A percentile compares a stretch with the other conserved stretches of the same genome.
phyloP scores from a whole-genome alignment of 257 asterid genomes.

The Penstemon barbatus region DNA sequence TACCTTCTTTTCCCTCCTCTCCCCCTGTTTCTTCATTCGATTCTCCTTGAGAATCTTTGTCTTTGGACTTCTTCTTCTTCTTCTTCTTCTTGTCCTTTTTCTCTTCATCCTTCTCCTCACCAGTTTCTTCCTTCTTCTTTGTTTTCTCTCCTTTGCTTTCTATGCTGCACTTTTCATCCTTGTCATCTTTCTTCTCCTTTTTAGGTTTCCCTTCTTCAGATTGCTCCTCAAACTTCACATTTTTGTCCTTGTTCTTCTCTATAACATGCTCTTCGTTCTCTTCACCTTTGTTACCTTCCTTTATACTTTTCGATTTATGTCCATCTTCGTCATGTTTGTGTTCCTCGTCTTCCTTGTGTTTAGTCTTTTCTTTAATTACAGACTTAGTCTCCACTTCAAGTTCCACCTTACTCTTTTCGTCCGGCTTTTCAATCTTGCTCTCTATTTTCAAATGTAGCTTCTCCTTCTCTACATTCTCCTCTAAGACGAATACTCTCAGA shows the following conservation, averaged over 20 bases:
- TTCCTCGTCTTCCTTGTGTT: slow-evolving; percentile 29
- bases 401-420: slow-evolving; percentile 45
- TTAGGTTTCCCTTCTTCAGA: slow-evolving; percentile 26
- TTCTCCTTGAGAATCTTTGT: slow-evolving; percentile 16
- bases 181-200: slow-evolving; percentile 23
- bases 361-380: slow-evolving; percentile 34
- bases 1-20: slow-evolving; percentile 24
- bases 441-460: slow-evolving; percentile 48
- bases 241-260: slow-evolving; percentile 21
- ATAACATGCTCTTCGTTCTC: slow-evolving; percentile 8
- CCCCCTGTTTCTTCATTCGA: slow-evolving; percentile 14
- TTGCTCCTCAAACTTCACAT: slow-evolving; percentile 22
- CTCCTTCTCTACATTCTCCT: slow-evolving; percentile 48
- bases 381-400: slow-evolving; percentile 46
- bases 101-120: slow-evolving; percentile 16
- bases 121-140: slow-evolving; percentile 11
- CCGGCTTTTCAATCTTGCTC: slow-evolving; percentile 36
- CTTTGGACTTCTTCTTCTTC: slow-evolving; percentile 13
- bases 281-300: slow-evolving; percentile 19
- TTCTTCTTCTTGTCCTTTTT: slow-evolving; percentile 22
- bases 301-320: slow-evolving; percentile 18
- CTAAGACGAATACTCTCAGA: slow-evolving; percentile 20
- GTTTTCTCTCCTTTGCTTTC: slow-evolving; percentile 2
- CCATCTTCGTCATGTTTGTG: slow-evolving; percentile 23
- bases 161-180: not conserved